phyloP scores from a whole-genome alignment of 352 stramenopile species.

The Halophytophthora batemanensis region DNA sequence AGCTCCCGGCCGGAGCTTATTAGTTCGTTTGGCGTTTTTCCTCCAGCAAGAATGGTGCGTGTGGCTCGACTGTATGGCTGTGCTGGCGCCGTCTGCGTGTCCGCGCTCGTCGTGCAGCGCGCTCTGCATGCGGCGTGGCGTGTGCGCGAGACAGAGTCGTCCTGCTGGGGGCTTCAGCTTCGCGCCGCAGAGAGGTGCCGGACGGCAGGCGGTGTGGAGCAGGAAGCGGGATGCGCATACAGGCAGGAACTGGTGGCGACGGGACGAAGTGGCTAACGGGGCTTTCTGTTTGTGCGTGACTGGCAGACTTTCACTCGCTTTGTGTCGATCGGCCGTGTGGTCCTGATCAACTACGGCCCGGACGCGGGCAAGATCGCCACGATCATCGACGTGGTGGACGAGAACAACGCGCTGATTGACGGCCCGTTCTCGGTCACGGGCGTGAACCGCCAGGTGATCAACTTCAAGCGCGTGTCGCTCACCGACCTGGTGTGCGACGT shows the following conservation, averaged over 20 bases:
- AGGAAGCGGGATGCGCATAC: no score
- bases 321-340: conserved; percentile 98
- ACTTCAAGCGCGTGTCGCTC: conserved; percentile 96
- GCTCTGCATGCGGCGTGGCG: no score
- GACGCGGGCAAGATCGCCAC: conserved; percentile 97
- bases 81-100: neutral
- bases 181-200: neutral
- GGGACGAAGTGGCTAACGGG: neutral
- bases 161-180: neutral
- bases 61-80: neutral
- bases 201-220: no score
- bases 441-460: conserved; percentile 98
- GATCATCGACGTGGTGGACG: conserved; percentile 99
- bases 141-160: no score
- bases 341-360: conserved; percentile 98
- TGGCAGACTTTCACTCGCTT: conserved; percentile 97
- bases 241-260: neutral
- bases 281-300: conserved; percentile 1
- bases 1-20: conserved; percentile 22
- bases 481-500: conserved; percentile 97
- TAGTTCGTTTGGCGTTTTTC: conserved; percentile 88
- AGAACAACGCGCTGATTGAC: conserved; percentile 98
- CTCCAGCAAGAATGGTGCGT: conserved; percentile 81
- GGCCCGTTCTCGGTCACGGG: conserved; percentile 94
- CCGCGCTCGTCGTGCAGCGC: neutral